Evolutionary conservation across 345 rosid species (phyloP).

Genomic region (Geranium rotundifolium): DNA sequence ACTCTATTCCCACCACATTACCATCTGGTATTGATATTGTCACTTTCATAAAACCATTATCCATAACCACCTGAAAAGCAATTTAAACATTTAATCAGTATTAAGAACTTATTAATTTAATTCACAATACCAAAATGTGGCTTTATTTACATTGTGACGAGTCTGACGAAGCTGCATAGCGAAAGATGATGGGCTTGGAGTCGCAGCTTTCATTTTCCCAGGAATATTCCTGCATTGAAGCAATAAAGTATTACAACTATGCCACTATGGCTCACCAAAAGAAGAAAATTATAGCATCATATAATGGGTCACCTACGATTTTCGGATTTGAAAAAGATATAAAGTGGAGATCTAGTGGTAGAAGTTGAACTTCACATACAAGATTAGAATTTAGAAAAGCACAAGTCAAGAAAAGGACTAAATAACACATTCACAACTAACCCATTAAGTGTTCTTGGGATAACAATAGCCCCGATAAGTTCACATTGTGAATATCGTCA

Average conservation of each 20-base stretch:
- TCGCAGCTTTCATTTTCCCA: background rate
- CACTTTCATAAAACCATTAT: conserved; percentile 55
- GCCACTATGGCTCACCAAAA: background rate
- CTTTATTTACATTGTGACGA: background rate
- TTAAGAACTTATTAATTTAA: background rate
- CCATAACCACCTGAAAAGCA: conserved; percentile 44
- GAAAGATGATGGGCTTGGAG: background rate
- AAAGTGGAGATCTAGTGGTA: background rate
- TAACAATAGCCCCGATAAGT: no score
- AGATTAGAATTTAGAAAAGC: no score
- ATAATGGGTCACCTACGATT: background rate
- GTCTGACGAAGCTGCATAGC: background rate
- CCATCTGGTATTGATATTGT: conserved; percentile 56
- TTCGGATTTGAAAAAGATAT: no score
- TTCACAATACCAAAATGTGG: background rate
- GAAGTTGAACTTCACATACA: no score
- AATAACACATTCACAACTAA: no score
- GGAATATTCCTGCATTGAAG: background rate
- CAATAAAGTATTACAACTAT: background rate
- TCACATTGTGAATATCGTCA: no score
- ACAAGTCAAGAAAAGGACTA: no score
- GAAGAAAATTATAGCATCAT: no score
- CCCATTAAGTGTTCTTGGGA: no score
- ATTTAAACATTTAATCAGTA: background rate
- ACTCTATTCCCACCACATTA: conserved; percentile 41